A percentile compares a stretch with the other conserved stretches of the same genome.
phyloP scores from a whole-genome alignment of 805 yeast genomes.

The Ascoidea rubescens region DNA sequence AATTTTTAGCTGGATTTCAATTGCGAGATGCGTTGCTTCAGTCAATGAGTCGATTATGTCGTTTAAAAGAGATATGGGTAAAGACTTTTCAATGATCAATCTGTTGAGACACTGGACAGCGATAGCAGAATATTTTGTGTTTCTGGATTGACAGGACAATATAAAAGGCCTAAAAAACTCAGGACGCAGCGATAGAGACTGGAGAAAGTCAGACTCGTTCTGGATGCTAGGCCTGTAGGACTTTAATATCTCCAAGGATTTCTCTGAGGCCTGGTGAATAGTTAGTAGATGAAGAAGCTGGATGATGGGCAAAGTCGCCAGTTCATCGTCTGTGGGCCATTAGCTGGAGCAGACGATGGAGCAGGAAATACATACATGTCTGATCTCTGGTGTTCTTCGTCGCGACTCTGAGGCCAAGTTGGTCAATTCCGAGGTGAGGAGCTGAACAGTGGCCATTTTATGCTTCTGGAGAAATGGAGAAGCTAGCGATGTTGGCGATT shows the following conservation, averaged over 20 bases:
- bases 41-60: conserved; percentile 51
- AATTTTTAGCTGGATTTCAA: conserved; percentile 76
- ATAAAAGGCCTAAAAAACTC: conserved; percentile 58
- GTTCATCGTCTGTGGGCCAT: conserved; percentile 14
- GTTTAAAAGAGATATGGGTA: conserved; percentile 38
- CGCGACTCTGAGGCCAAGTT: conserved; percentile 54
- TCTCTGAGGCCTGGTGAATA: conserved; percentile 25
- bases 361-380: conserved; percentile 25
- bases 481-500: neutral
- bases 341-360: conserved; percentile 9
- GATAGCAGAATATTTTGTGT: conserved; percentile 56
- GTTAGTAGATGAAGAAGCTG: no score
- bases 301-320: neutral
- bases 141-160: conserved; percentile 58
- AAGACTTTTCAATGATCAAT: conserved; percentile 36
- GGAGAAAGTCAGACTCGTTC: conserved; percentile 16
- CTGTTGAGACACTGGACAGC: conserved; percentile 62
- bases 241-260: conserved; percentile 33
- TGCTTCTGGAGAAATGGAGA: neutral
- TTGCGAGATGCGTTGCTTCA: conserved; percentile 62
- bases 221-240: conserved; percentile 17
- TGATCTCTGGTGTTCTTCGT: conserved; percentile 57
- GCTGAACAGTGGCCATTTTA: conserved; percentile 30
- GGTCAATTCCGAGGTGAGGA: conserved; percentile 42
- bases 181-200: conserved; percentile 27